phyloP scores from a whole-genome alignment of 306 rosid genomes.

The Cercis canadensis region DNA sequence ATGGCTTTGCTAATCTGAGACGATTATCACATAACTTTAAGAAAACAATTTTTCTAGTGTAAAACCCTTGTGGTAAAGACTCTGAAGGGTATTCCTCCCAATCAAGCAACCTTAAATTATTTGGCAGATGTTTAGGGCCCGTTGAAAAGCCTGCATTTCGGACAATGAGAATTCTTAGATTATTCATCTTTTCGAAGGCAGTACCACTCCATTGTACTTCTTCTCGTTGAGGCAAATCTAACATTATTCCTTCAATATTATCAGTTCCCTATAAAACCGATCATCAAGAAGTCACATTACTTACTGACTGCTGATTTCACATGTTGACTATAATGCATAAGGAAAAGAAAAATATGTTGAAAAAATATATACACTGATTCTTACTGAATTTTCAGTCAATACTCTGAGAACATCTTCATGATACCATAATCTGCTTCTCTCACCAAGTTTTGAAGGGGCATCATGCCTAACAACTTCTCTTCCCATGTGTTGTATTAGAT shows the following conservation, averaged over 20 bases:
- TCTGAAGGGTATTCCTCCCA: background rate
- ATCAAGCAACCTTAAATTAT: background rate
- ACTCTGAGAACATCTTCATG: background rate
- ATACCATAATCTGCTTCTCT: background rate
- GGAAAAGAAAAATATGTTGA: background rate
- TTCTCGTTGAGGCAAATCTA: background rate
- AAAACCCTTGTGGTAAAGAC: background rate
- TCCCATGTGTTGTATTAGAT: conserved; percentile 13
- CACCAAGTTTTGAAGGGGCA: background rate
- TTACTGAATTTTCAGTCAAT: background rate
- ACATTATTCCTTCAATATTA: background rate
- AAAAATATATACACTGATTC: background rate
- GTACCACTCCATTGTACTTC: background rate
- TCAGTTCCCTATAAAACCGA: background rate
- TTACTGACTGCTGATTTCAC: no score
- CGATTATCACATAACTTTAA: background rate
- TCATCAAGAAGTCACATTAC: no score
- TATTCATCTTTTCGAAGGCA: background rate
- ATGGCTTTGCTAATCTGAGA: background rate
- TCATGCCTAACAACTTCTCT: background rate
- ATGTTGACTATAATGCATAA: background rate
- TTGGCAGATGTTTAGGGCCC: background rate
- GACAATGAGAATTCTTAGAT: background rate
- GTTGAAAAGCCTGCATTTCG: background rate
- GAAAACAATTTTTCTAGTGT: background rate